Percentiles rank a stretch among this genome's conserved stretches.
Conservation (phyloP, 495 filamentous ascomycete genomes). For the Stereocaulon alpinum region DNA sequence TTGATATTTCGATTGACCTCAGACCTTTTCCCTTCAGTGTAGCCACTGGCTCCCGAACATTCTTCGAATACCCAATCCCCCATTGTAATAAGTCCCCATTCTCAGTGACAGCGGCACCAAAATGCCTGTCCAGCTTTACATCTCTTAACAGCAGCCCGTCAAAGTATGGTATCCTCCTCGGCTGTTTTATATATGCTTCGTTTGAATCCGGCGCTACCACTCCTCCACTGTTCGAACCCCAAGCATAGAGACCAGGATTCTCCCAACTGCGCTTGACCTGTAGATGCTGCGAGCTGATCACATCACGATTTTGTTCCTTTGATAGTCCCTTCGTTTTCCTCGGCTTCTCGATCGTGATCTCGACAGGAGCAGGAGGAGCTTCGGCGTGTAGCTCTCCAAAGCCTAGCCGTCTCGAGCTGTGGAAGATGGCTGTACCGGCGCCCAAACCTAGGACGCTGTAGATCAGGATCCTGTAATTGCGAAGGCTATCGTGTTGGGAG, state of each 20-base stretch:
- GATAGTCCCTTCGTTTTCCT: conserved; percentile 38
- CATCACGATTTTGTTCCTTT: conserved; percentile 59
- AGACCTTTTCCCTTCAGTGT: conserved; percentile 80
- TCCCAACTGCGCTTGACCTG: conserved; percentile 84
- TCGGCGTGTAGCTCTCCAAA: conserved; percentile 36
- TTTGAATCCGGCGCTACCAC: conserved; percentile 79
- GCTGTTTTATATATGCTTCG: conserved; percentile 65
- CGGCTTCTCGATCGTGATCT: conserved; percentile 50
- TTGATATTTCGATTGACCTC: conserved; percentile 57
- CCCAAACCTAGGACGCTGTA: conserved; percentile 8
- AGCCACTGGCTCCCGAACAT: conserved; percentile 45
- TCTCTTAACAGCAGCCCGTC: conserved; percentile 77
- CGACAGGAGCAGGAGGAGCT: conserved; percentile 33
- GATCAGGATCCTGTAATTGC: background rate
- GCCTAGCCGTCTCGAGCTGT: conserved; percentile 9
- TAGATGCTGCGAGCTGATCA: conserved; percentile 65
- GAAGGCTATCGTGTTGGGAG: background rate
- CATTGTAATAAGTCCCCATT: conserved; percentile 87
- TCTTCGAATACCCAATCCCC: conserved; percentile 64
- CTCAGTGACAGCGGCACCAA: conserved; percentile 82
- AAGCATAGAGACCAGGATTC: conserved; percentile 82
- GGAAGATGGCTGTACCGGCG: conserved; percentile 9
- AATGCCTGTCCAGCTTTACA: conserved; percentile 70
- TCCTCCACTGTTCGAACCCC: conserved; percentile 79
- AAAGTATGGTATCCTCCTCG: conserved; percentile 71